Evolutionary conservation across 2,329 filamentous ascomycete genomes (phyloP), one percentile per base, ranked within the genome.

Genomic region (Talaromyces sp.): DNA sequence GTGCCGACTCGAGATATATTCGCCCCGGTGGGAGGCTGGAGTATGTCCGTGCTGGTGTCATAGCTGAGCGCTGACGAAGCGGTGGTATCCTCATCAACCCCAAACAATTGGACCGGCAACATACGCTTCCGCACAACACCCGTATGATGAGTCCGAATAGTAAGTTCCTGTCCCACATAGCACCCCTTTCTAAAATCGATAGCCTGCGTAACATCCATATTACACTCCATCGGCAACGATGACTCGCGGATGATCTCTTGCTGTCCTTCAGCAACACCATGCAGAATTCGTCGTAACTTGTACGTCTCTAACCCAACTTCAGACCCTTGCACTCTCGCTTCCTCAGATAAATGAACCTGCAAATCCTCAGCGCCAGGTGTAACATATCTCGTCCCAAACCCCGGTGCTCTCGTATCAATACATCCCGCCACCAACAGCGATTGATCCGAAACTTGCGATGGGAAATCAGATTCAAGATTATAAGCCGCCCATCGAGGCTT

Each of bases 131-230:
- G 85, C 47, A 99, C 92, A 16, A 99, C 92, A 24, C 95, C 95
- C 13, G 90, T 93, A 78, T 99, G 95, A 75, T 93, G 90, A 1
- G 95, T 99, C 49, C 95, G 89, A 69, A 98, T 97, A 1, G 95
- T 98, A 68, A 99, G 85, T 78, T 99, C 95, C 79, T 99, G 95
- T 0, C 95, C 95, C 8, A 98, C 87, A 77, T 99, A 99, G 79
- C 95, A 99, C 8, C 95, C 95, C 81, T 99, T 99, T 74, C 88
- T 88, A 81, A 95, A 99, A 78, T 97, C 92, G 69, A 99, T 89
- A 31, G 88, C 95, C 57, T 86, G 85, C 84, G 91, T 91, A 66
- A 91, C 80, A 78, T 99, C 95, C 75, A 98, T 85, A 76, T 97
- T 97, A 74, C 85, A 89, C 78, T 98, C 94, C 77, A 93, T 89